Conservation (phyloP, 345 rosid genomes). For the Eucalyptus erythrocorys region DNA sequence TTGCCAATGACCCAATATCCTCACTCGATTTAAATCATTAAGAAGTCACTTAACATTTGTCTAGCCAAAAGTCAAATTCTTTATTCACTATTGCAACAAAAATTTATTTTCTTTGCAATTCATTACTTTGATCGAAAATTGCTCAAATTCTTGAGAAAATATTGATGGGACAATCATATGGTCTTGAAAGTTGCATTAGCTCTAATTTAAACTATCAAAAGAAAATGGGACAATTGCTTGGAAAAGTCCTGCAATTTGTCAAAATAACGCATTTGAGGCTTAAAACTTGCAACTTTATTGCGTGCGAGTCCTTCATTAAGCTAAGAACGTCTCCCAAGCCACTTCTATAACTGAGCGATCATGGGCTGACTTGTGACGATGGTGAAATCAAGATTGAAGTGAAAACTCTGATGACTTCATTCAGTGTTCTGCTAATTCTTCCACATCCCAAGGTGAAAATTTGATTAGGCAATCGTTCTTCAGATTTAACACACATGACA, state of each 20-base stretch:
- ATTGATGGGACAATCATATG: background rate
- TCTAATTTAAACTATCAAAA: too few relatives aligned
- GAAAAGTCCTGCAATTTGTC: background rate
- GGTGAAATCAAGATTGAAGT: background rate
- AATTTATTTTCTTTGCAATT: background rate
- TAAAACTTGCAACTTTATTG: background rate
- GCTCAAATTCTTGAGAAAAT: background rate
- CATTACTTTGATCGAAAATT: background rate
- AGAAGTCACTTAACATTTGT: background rate
- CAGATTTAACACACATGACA: too few relatives aligned
- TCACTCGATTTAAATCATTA: background rate
- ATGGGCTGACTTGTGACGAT: background rate
- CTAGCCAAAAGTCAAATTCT: rapidly evolving
- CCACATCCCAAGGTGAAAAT: background rate
- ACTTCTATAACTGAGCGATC: too few relatives aligned
- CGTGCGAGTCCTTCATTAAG: background rate
- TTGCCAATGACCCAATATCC: rapidly evolving
- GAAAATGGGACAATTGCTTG: too few relatives aligned
- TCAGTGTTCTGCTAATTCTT: background rate
- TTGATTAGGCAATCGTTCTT: too few relatives aligned
- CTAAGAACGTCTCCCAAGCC: background rate
- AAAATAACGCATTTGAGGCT: background rate
- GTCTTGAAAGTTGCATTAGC: background rate
- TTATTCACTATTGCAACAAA: background rate
- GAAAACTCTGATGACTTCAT: background rate